Evolutionary conservation across 352 stramenopile genomes (phyloP).

Genomic region (Phytophthora melonis): DNA sequence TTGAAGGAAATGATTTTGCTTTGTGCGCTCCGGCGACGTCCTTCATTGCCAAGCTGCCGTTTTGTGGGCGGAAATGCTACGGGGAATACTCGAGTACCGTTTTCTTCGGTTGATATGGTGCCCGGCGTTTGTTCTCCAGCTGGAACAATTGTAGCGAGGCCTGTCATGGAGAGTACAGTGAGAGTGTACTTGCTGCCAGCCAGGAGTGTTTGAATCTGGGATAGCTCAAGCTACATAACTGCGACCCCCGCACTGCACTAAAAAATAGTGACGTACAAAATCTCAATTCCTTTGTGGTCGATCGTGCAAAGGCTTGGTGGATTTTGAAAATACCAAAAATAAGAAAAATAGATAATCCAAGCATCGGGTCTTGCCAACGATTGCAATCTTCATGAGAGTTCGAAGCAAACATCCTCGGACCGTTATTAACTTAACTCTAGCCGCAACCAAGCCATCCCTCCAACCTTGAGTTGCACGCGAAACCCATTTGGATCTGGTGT

Average conservation of each 20-base stretch:
- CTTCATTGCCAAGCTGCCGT: background rate
- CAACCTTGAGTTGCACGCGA: background rate
- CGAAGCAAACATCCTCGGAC: background rate
- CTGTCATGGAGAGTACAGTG: background rate
- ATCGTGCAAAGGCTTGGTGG: too few species aligned
- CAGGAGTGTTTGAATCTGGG: background rate
- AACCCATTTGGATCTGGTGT: constrained; percentile 1
- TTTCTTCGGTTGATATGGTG: background rate
- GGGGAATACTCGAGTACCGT: background rate
- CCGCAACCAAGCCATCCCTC: background rate
- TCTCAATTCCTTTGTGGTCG: too few species aligned
- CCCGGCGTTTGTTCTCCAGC: background rate
- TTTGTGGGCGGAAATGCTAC: background rate
- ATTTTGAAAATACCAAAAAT: too few species aligned
- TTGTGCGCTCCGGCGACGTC: background rate
- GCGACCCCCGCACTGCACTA: too few species aligned
- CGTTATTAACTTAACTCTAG: background rate
- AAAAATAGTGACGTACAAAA: too few species aligned
- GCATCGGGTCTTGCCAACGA: too few species aligned
- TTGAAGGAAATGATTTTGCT: background rate
- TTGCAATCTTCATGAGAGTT: background rate
- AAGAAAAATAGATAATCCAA: too few species aligned
- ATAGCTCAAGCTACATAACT: too few species aligned
- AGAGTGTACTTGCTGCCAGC: background rate
- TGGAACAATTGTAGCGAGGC: background rate